Conservation (phyloP, 345 rosid genomes). For the Noccaea bulbosa region DNA sequence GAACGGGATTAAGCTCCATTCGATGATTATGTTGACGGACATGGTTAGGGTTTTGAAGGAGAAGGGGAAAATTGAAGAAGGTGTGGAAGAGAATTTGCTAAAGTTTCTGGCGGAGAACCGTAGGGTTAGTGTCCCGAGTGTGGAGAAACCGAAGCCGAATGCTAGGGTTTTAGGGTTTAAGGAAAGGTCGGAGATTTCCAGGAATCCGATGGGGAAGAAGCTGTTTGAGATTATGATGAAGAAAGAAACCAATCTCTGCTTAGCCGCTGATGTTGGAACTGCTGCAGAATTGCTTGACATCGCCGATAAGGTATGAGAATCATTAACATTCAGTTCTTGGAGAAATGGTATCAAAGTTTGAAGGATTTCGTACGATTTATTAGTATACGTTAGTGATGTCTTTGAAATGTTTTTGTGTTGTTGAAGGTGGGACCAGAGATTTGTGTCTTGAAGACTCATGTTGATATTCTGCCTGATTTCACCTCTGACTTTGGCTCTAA, state of each 20-base stretch:
- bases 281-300: slow-evolving; percentile 85
- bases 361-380: background rate
- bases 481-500: slow-evolving; percentile 88
- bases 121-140: slow-evolving; percentile 66
- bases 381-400: slow-evolving; percentile 2
- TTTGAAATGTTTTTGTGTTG: slow-evolving; percentile 20
- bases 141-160: slow-evolving; percentile 48
- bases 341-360: background rate
- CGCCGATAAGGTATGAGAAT: slow-evolving; percentile 70
- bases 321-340: background rate
- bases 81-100: slow-evolving; percentile 57
- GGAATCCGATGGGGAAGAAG: slow-evolving; percentile 79
- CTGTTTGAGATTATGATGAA: slow-evolving; percentile 79
- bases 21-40: slow-evolving; percentile 73
- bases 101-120: slow-evolving; percentile 79
- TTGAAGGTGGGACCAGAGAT: slow-evolving; percentile 95
- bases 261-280: slow-evolving; percentile 96
- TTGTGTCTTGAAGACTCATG: slow-evolving; percentile 93
- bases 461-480: slow-evolving; percentile 94
- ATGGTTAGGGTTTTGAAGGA: slow-evolving; percentile 86
- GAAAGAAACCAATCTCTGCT: slow-evolving; percentile 88
- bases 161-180: slow-evolving; percentile 58
- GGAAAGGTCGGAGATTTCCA: slow-evolving; percentile 68
- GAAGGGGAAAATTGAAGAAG: slow-evolving; percentile 77
- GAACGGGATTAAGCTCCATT: slow-evolving; percentile 77